Conservation (phyloP, 2,329 filamentous ascomycete species). For the Didymella sp. region DNA sequence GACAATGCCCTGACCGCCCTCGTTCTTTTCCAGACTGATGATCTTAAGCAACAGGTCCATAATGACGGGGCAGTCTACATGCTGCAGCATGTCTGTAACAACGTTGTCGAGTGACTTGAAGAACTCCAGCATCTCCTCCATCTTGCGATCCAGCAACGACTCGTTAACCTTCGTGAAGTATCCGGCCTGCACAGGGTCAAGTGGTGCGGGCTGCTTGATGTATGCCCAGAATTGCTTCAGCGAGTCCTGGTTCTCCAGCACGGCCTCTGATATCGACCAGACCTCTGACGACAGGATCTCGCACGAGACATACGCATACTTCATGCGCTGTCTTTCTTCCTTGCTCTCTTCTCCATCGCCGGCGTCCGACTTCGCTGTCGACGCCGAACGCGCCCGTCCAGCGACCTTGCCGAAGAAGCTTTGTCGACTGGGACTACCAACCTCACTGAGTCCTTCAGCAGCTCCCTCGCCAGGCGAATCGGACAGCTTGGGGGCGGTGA, state of each 20-base stretch:
- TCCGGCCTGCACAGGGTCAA: constrained; percentile 92
- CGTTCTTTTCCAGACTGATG: constrained; percentile 91
- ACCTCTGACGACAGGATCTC: constrained; percentile 95
- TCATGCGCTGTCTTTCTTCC: constrained; percentile 87
- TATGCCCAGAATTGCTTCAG: constrained; percentile 91
- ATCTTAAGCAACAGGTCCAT: constrained; percentile 98
- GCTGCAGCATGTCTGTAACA: constrained; percentile 83
- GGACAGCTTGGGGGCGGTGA: constrained; percentile 75
- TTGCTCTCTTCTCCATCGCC: constrained; percentile 68
- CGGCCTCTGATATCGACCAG: constrained; percentile 92
- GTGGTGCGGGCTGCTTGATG: constrained; percentile 78
- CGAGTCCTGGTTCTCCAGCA: constrained; percentile 82
- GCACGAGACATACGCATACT: constrained; percentile 91
- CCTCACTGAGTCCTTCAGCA: constrained; percentile 56
- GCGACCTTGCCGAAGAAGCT: constrained; percentile 58
- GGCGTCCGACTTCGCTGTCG: constrained; percentile 51
- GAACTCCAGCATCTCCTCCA: constrained; percentile 92
- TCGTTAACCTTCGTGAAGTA: constrained; percentile 99
- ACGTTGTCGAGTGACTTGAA: constrained; percentile 84
- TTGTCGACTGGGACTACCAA: constrained; percentile 40
- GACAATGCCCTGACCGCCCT: constrained; percentile 89
- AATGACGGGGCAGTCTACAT: constrained; percentile 96
- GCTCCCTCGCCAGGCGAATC: constrained; percentile 42
- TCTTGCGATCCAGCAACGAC: constrained; percentile 96
- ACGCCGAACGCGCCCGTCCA: constrained; percentile 53